Evolutionary conservation across 2,329 filamentous ascomycete species (phyloP).

Genomic region (Cucurbitaria berberidis): DNA sequence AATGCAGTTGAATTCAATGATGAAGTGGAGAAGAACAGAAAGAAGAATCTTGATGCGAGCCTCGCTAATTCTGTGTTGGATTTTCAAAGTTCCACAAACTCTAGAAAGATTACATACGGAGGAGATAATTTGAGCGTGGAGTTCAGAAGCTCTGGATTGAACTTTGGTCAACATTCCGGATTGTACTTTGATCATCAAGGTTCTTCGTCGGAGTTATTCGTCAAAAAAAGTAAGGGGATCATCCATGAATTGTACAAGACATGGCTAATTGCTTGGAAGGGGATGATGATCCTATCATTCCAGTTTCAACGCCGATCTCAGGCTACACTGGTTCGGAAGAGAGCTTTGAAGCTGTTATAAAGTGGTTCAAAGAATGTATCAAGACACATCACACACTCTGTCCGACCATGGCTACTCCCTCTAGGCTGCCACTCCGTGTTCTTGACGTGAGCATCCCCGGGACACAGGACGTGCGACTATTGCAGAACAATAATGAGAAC

Average conservation of each 20-base stretch:
- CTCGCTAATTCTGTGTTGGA: neutral
- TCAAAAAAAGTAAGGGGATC: neutral
- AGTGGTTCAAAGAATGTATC: constrained; percentile 1
- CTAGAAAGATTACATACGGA: neutral
- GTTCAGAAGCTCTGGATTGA: neutral
- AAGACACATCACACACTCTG: neutral
- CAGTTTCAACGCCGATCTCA: neutral
- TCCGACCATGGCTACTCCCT: neutral
- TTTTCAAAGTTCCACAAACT: neutral
- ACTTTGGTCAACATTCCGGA: neutral
- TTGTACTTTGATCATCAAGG: neutral
- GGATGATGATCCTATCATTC: neutral
- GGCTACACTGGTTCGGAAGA: constrained; percentile 3
- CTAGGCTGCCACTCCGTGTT: neutral
- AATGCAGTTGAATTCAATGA: neutral
- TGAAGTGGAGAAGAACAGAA: neutral
- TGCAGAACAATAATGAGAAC: neutral
- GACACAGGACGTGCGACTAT: neutral
- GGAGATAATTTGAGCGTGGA: neutral
- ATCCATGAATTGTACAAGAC: neutral
- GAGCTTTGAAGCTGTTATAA: neutral
- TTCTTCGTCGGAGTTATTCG: neutral
- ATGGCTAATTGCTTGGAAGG: neutral
- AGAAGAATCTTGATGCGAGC: neutral
- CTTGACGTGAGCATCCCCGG: neutral